Percentiles rank a stretch among this genome's conserved stretches.
These are phyloP conservation scores for Fusarium sp. DNA, from an alignment of 2,329 filamentous ascomycete species.

Conservation along the genomic window DNA sequence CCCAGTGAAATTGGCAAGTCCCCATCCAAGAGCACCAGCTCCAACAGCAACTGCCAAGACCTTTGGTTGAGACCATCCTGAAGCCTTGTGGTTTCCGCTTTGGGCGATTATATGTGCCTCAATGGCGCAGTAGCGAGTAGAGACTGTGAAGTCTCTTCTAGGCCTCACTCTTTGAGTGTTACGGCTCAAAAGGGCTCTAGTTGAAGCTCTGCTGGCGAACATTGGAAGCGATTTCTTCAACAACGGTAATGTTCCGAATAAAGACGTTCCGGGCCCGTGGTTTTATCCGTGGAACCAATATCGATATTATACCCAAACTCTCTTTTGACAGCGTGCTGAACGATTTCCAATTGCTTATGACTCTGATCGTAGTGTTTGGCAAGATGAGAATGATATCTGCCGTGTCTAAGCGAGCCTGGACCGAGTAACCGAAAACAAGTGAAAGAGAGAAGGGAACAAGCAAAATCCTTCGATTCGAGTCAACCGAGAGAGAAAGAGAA, in stretches of 20 bases:
- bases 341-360: not conserved
- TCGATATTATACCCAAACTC: conserved; percentile 23
- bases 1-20: conserved; percentile 51
- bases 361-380: conserved; percentile 7
- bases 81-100: conserved; percentile 14
- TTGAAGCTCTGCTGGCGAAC: conserved; percentile 36
- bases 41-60: conserved; percentile 57
- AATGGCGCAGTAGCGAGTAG: conserved; percentile 18
- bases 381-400: conserved; percentile 9
- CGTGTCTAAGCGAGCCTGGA: conserved; percentile 38
- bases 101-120: conserved; percentile 18
- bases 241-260: not conserved
- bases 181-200: conserved; percentile 39
- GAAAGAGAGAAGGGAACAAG: conserved; percentile 4
- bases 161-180: conserved; percentile 21
- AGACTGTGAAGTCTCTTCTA: conserved; percentile 33
- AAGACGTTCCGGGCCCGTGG: conserved; percentile 13
- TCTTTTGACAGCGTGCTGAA: conserved; percentile 5
- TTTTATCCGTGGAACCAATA: conserved; percentile 25
- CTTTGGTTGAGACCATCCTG: conserved; percentile 50
- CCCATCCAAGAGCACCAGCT: conserved; percentile 59
- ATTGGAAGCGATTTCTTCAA: conserved; percentile 14
- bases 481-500: conserved; percentile 4
- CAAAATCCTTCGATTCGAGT: conserved; percentile 23
- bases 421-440: conserved; percentile 19